These are phyloP conservation scores for Chlorencoelia australis DNA, from an alignment of 2,329 filamentous ascomycete species.

Conservation along the genomic window DNA sequence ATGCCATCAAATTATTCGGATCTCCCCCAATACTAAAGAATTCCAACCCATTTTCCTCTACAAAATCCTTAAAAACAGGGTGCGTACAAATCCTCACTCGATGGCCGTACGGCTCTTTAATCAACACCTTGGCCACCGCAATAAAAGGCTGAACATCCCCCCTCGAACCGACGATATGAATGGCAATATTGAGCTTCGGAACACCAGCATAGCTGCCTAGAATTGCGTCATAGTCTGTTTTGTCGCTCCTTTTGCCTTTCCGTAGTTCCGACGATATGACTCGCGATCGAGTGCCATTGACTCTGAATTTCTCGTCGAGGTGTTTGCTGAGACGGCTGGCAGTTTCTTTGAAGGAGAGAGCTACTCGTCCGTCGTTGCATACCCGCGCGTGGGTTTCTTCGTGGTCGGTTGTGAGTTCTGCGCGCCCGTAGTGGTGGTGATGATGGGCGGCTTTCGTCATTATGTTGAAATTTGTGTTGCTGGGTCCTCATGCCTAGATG, in stretches of 20 bases:
- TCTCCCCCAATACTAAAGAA: conserved; percentile 76
- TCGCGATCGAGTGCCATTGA: not conserved
- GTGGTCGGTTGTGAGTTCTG: too few species aligned
- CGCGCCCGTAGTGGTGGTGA: too few species aligned
- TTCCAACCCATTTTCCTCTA: conserved; percentile 64
- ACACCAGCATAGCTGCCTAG: too few species aligned
- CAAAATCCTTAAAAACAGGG: conserved; percentile 65
- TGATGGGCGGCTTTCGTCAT: too few species aligned
- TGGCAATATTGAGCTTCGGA: conserved; percentile 57
- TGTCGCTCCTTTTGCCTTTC: not conserved
- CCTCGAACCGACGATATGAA: conserved; percentile 73
- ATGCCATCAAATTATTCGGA: conserved; percentile 73
- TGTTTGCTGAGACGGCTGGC: too few species aligned
- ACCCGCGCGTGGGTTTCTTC: too few species aligned
- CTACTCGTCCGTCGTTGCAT: too few species aligned
- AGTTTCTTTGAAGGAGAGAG: too few species aligned
- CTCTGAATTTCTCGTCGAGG: too few species aligned
- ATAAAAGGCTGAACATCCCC: conserved; percentile 77
- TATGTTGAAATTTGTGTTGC: too few species aligned
- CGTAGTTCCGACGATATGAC: too few species aligned
- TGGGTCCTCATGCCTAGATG: too few species aligned
- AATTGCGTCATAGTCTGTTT: not conserved
- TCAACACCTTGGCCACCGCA: conserved; percentile 60
- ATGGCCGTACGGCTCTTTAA: conserved; percentile 65
- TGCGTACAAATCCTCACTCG: conserved; percentile 71